These are phyloP conservation scores for Mesembryanthemum crystallinum DNA, from an alignment of 148 eudicot genomes.

Conservation along the genomic window DNA sequence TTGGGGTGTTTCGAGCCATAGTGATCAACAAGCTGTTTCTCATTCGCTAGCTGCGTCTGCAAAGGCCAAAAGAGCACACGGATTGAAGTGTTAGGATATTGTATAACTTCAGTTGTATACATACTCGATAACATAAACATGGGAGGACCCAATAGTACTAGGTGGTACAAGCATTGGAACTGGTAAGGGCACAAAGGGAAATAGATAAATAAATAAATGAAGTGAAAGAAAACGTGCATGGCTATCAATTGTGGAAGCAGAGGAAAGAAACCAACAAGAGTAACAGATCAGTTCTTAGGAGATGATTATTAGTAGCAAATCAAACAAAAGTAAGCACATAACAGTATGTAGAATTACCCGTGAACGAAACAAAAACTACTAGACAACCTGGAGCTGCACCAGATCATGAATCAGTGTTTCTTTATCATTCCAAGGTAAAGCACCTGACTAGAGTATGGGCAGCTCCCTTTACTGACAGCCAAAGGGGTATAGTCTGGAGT, in stretches of 20 bases:
- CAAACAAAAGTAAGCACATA: neutral
- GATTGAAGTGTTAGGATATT: neutral
- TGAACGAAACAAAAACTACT: neutral
- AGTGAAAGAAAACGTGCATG: neutral
- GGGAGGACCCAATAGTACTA: too few species aligned
- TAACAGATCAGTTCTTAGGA: neutral
- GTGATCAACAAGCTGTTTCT: conserved; percentile 75
- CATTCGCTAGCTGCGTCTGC: conserved; percentile 79
- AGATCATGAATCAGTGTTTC: too few species aligned
- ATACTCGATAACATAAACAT: neutral
- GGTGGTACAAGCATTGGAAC: too few species aligned
- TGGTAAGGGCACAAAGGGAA: too few species aligned
- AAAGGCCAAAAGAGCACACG: conserved; percentile 18
- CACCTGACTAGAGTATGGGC: too few species aligned
- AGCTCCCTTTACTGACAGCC: too few species aligned
- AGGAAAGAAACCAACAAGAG: neutral
- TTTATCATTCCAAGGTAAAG: too few species aligned
- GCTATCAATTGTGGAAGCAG: neutral
- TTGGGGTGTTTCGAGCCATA: conserved; percentile 81
- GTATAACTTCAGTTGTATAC: too few species aligned
- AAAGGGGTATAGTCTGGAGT: too few species aligned
- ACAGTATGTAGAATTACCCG: neutral
- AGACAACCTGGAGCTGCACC: too few species aligned
- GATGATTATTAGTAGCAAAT: neutral
- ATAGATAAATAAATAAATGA: too few species aligned